A percentile compares a stretch with the other conserved stretches of the same genome.
Conservation (phyloP, 148 eudicot genomes). For the Fallopia convolvulus region DNA sequence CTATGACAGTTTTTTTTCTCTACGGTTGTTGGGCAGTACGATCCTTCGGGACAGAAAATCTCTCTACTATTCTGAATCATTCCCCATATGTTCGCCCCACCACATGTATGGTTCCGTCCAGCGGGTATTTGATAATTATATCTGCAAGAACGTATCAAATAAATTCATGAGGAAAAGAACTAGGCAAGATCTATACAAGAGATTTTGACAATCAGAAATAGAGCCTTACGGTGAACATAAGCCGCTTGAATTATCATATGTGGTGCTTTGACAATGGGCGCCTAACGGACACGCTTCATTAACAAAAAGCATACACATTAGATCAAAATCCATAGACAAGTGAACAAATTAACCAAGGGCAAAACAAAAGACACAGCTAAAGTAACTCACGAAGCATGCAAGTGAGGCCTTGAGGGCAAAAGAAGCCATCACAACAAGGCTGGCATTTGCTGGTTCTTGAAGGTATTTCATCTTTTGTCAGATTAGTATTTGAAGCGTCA, state of each 20-base stretch:
- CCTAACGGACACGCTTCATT: constrained; percentile 92
- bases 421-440: constrained; percentile 44
- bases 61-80: constrained; percentile 40
- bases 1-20: constrained; percentile 39
- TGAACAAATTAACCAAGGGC: background rate
- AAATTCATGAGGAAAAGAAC: background rate
- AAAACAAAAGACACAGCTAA: background rate
- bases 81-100: constrained; percentile 93
- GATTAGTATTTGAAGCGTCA: background rate
- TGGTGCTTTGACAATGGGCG: constrained; percentile 68
- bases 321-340: background rate
- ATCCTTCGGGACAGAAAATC: constrained; percentile 81
- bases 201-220: background rate
- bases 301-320: background rate
- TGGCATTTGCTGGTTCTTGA: constrained; percentile 25
- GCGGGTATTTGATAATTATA: constrained; percentile 66
- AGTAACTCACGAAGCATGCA: constrained; percentile 45
- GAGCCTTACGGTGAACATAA: constrained; percentile 81
- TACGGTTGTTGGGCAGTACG: constrained; percentile 66
- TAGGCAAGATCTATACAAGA: background rate
- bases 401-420: constrained; percentile 44
- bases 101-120: constrained; percentile 64
- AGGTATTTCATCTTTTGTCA: constrained; percentile 17
- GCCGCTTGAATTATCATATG: constrained; percentile 42
- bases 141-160: constrained; percentile 31